Percentiles rank a stretch among this genome's conserved stretches.
Evolutionary conservation across 1,284 basidiomycete species (phyloP).

Genomic region (Vanrija sp.): DNA sequence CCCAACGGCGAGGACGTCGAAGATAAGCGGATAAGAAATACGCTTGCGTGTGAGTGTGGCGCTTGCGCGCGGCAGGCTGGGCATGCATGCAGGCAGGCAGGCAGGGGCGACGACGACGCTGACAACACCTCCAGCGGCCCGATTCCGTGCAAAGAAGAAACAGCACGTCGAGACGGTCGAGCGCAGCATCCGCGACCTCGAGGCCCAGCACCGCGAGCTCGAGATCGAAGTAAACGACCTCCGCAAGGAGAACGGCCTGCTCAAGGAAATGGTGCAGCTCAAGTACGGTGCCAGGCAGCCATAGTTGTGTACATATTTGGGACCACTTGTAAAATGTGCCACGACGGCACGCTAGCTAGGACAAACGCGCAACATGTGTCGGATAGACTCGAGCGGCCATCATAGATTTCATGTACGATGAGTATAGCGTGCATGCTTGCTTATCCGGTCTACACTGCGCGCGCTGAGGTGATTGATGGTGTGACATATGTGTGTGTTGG

Average conservation of each 20-base stretch:
- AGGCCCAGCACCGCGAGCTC: conserved; percentile 24
- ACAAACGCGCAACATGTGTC: too few species aligned
- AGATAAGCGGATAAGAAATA: conserved; percentile 34
- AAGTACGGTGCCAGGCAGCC: conserved; percentile 21
- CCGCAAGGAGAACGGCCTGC: conserved; percentile 31
- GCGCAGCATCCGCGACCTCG: conserved; percentile 26
- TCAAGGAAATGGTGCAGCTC: conserved; percentile 32
- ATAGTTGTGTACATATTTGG: too few species aligned
- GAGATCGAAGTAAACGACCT: conserved; percentile 26
- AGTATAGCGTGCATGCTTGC: too few species aligned
- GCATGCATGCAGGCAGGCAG: not conserved
- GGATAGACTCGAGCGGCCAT: too few species aligned
- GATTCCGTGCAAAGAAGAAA: conserved; percentile 35
- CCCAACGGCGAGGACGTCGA: conserved; percentile 18
- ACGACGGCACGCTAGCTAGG: too few species aligned
- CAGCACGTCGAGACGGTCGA: conserved; percentile 23
- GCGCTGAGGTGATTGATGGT: too few species aligned
- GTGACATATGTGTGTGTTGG: too few species aligned
- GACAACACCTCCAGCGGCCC: conserved; percentile 20
- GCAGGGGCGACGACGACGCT: not conserved
- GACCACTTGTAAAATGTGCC: too few species aligned
- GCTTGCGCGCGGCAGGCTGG: too few species aligned
- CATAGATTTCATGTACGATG: too few species aligned
- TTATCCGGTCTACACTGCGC: too few species aligned
- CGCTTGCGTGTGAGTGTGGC: conserved; percentile 30